Evolutionary conservation across 495 filamentous ascomycete species (phyloP), one percentile per base, ranked within the genome.

Genomic region (Halenospora varia): DNA sequence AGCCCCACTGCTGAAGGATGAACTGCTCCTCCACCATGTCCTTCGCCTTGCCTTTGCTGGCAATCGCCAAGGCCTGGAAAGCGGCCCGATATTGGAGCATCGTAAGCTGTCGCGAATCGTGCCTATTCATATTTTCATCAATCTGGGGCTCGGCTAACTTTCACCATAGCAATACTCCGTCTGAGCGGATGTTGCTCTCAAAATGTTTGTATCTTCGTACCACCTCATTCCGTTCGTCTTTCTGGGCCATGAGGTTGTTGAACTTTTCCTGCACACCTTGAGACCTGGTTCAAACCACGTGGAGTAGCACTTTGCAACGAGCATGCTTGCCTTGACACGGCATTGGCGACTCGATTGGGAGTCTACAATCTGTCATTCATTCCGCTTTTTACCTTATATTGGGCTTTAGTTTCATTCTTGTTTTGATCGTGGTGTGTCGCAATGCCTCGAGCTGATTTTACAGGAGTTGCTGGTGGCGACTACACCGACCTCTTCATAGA

Each of bases 371-470:
- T 25, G 20, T 44, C 24, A 41, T 18, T 42, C 45, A 17, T 50
- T 48, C 23, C 25, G 10, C 2, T 20, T 54, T 22, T 46, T 55
- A 19, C 25, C 25, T 50, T 48, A 25, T 49, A 49, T 45, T 22
- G 10, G 49, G 45, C 22, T 35, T 53, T 25, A 54, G 47, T 51
- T 22, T 25, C 19, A n/a, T 51, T 11, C 18, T 23, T 13, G 13
- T 41, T n/a, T 13, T 24, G 23, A 20, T 42, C 18, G 39, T 26
- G 48, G 19, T 54, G 22, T 51, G 17, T 44, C 26, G 2, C 22
- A 49, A 60, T 54, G 57, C n/a, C n/a, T n/a, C n/a, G n/a, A n/a
- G 50, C 49, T 53, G 9, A 24, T 18, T 54, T 60, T 51, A 35
- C 39, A n/a, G 42, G 51, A 41, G 51, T 60, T 40, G 51, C 57